phyloP scores from a whole-genome alignment of 2,329 filamentous ascomycete genomes.

The Plenodomus lindquistii region DNA sequence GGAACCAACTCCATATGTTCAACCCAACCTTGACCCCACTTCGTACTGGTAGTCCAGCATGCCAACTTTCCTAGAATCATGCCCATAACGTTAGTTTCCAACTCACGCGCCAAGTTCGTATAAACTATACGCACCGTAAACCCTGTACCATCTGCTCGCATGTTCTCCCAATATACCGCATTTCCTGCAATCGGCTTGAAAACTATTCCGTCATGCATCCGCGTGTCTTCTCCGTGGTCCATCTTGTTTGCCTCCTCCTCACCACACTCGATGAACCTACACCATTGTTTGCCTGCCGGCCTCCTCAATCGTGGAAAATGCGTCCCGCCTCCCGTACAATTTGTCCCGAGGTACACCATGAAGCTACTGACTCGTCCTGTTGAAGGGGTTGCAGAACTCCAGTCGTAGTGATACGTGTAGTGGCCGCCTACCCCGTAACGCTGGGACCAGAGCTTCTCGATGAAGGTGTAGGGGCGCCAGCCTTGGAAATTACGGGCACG shows the following conservation, averaged over 20 bases:
- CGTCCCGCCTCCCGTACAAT: constrained; percentile 63
- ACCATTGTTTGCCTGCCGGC: constrained; percentile 56
- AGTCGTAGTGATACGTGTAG: constrained; percentile 65
- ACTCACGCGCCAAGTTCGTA: too few species aligned
- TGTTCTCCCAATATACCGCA: constrained; percentile 67
- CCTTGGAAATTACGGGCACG: constrained; percentile 64
- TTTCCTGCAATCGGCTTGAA: constrained; percentile 63
- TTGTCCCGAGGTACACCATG: constrained; percentile 61
- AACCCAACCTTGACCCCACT: constrained; percentile 62
- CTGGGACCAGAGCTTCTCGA: constrained; percentile 65
- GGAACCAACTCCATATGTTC: constrained; percentile 69
- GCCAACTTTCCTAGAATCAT: constrained; percentile 64
- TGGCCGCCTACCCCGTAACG: constrained; percentile 62
- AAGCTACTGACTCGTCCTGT: constrained; percentile 58
- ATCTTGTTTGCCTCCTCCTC: constrained; percentile 5
- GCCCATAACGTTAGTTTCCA: too few species aligned
- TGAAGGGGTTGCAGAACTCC: constrained; percentile 40
- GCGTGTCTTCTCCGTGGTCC: constrained; percentile 16
- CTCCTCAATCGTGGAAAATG: constrained; percentile 59
- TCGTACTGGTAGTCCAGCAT: constrained; percentile 62
- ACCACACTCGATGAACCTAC: constrained; percentile 60
- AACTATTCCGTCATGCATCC: constrained; percentile 49
- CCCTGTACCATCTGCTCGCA: constrained; percentile 58
- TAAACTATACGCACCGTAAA: too few species aligned
- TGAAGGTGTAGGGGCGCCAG: constrained; percentile 60